Conservation (phyloP, 2,329 filamentous ascomycete genomes). For the Aplosporella prunicola region DNA sequence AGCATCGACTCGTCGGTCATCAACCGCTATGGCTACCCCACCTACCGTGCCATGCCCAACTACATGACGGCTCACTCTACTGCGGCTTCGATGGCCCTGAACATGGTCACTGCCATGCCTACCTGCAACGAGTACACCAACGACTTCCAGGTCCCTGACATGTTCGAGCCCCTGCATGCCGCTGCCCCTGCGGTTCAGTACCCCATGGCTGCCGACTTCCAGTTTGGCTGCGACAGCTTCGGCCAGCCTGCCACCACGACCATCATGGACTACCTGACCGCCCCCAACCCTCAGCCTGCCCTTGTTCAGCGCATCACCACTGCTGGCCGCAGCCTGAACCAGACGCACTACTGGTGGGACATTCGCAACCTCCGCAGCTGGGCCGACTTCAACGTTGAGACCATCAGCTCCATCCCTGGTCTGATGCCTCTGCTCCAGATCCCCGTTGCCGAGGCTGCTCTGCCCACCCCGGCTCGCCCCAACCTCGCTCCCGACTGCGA, state of each 20-base stretch:
- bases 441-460: slow-evolving; percentile 50
- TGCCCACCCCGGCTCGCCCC: slow-evolving; percentile 46
- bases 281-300: slow-evolving; percentile 70
- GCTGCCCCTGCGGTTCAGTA: slow-evolving; percentile 34
- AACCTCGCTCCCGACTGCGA: slow-evolving; percentile 70
- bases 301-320: slow-evolving; percentile 72
- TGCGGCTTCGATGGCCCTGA: slow-evolving; percentile 19
- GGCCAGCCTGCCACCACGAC: slow-evolving; percentile 48
- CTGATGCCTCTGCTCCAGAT: slow-evolving; percentile 60
- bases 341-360: slow-evolving; percentile 87
- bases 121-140: slow-evolving; percentile 10
- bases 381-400: slow-evolving; percentile 65
- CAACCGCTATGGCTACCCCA: slow-evolving; percentile 70
- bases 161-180: too few species aligned
- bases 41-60: slow-evolving; percentile 65
- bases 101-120: slow-evolving; percentile 32
- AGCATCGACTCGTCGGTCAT: slow-evolving; percentile 58
- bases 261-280: slow-evolving; percentile 67
- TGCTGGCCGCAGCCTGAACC: slow-evolving; percentile 57
- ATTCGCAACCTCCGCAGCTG: slow-evolving; percentile 78
- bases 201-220: slow-evolving; percentile 31
- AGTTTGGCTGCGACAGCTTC: slow-evolving; percentile 30
- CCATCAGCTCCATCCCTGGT: slow-evolving; percentile 63
- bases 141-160: slow-evolving; percentile 22
- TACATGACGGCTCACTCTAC: slow-evolving; percentile 38